phyloP scores from a whole-genome alignment of 257 asterid species.

The Solanum raphanifolium region DNA sequence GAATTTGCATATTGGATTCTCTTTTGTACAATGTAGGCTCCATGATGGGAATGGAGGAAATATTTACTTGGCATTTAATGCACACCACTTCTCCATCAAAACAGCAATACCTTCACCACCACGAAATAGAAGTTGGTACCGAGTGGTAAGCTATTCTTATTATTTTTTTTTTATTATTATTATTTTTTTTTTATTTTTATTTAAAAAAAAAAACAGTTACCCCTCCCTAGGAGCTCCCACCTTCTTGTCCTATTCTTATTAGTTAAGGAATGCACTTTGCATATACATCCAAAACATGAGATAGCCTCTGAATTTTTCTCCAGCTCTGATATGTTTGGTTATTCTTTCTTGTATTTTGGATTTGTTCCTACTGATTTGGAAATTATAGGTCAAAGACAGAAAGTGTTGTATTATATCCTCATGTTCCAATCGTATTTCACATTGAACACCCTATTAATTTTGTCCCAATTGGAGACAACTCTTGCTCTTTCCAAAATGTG shows the following conservation, averaged over 20 bases:
- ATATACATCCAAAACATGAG: not conserved
- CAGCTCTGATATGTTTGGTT: not conserved
- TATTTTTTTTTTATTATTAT: not conserved
- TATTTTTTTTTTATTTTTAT: too few relatives aligned
- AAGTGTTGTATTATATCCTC: not conserved
- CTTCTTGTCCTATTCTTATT: not conserved
- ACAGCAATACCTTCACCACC: slow-evolving; percentile 69
- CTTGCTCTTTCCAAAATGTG: not conserved
- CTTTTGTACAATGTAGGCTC: slow-evolving; percentile 37
- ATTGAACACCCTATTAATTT: not conserved
- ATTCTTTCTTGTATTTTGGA: not conserved
- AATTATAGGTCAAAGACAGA: not conserved
- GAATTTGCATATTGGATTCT: not conserved
- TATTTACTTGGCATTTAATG: slow-evolving; percentile 72
- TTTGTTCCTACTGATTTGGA: not conserved
- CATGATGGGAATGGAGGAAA: slow-evolving; percentile 72
- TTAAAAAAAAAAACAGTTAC: not conserved
- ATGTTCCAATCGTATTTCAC: not conserved
- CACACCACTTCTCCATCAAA: slow-evolving; percentile 57
- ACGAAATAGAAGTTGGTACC: slow-evolving; percentile 45
- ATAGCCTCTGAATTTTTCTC: not conserved
- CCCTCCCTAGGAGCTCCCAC: not conserved
- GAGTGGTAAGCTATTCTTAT: slow-evolving; percentile 60
- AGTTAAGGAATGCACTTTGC: not conserved
- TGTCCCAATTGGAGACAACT: not conserved